These are phyloP conservation scores for Naganishia cerealis DNA, from an alignment of 1,284 basidiomycete species.

Conservation along the genomic window DNA sequence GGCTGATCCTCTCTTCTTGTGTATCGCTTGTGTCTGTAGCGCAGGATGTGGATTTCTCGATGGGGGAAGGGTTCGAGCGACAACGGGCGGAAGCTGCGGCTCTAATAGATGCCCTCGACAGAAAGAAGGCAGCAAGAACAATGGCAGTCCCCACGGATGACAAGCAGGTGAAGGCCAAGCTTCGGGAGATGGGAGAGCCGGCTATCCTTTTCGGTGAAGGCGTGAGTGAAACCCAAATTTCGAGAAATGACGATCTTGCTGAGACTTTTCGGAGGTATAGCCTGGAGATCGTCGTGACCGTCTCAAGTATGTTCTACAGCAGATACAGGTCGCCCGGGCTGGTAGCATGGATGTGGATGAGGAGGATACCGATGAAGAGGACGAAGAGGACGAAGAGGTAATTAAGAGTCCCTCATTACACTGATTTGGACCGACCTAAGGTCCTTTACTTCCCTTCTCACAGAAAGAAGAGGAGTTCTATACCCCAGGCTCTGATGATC, in stretches of 20 bases:
- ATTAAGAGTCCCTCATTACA: background rate
- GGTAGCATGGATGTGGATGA: constrained; percentile 61
- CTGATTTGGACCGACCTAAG: background rate
- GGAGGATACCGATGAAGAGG: constrained; percentile 61
- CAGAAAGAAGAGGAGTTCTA: constrained; percentile 89
- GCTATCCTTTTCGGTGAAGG: constrained; percentile 96
- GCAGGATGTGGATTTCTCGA: constrained; percentile 51
- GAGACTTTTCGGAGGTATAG: constrained; percentile 33
- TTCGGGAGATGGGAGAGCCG: constrained; percentile 91
- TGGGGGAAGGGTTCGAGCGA: constrained; percentile 54
- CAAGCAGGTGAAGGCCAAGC: constrained; percentile 78
- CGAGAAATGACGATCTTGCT: constrained; percentile 13
- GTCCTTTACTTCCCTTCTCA: constrained; percentile 12
- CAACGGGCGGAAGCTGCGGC: constrained; percentile 63
- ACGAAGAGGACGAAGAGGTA: constrained; percentile 55
- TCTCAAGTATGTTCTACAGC: constrained; percentile 84
- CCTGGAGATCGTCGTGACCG: constrained; percentile 76
- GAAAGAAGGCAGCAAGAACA: constrained; percentile 87
- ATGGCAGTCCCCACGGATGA: constrained; percentile 97
- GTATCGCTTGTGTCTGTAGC: background rate
- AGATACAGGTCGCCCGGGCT: constrained; percentile 77
- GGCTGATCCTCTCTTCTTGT: background rate
- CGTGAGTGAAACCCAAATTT: constrained; percentile 58
- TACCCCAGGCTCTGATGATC: constrained; percentile 80
- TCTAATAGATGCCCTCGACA: constrained; percentile 85